Base-by-base conservation (phyloP, 176 grass and related monocot genomes). In the Eleusine indica region DNA sequence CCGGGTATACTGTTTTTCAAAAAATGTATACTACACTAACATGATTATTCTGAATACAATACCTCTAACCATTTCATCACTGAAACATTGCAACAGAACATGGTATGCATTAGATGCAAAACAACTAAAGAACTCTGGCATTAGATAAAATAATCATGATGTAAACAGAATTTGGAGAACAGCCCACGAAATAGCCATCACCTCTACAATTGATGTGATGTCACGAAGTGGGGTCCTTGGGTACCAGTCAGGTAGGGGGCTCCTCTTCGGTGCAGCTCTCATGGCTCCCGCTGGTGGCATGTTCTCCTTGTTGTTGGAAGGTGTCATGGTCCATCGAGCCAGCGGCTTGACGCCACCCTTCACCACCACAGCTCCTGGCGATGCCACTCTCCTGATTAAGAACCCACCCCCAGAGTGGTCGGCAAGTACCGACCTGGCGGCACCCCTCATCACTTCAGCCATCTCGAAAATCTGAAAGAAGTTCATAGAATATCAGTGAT, bases 191-290 rank as follows among this genome's bases (percentile, higher is more conserved):
- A 72, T 76, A 47, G 62, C 40, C 77, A 54, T 66, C 75, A 95
- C 93, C 79, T 86, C 87, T 52, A 89, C 86, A 8, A 95, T 48
- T 37, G 85, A 57, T 39, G 75, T 88, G 74, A 95, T 88, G 56
- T 95, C 90, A 38, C 83, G 76, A 29, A 95, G 93, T 52, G 93
- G 93, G 11, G 80, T 88, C 82, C 93, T 87, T 0, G 80, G 90
- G 75, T 92, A 92, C 93, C 93, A 95, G 32, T 90, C 83, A 0
- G 90, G 90, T 10, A 95, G 87, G 47, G 86, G 83, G 83, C 86
- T 95, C 83, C 83, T 78, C 80, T 87, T 84, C 21, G 71, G 84
- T 68, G 76, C 43, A 78, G 19, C 22, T 58, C 30, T 30, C 43
- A 62, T 42, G 54, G 60, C 72, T 56, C 88, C 81, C 30, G 28